These are phyloP conservation scores for Sclerotinia trifoliorum DNA, from an alignment of 2,329 filamentous ascomycete species.

Conservation along the genomic window DNA sequence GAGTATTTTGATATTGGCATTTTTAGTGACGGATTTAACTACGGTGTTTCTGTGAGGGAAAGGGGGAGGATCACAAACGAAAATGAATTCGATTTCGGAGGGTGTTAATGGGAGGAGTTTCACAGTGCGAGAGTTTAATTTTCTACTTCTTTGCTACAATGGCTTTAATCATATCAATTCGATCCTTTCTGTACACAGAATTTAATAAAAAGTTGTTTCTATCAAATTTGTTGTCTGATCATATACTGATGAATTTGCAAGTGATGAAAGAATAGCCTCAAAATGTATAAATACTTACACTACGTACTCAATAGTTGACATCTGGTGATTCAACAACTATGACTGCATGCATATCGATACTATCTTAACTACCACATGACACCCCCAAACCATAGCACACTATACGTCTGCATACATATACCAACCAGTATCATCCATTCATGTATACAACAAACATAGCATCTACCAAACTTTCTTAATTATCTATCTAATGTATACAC, in stretches of 20 bases:
- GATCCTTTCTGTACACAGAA: slow-evolving; percentile 1
- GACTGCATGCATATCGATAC: too few species aligned
- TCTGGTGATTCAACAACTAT: too few species aligned
- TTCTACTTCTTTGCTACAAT: neutral
- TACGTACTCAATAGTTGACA: too few species aligned
- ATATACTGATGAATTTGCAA: neutral
- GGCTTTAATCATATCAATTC: neutral
- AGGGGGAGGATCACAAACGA: neutral
- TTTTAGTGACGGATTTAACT: neutral
- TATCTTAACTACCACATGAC: too few species aligned
- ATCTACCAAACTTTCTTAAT: too few species aligned
- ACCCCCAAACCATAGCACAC: too few species aligned
- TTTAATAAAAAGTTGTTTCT: neutral
- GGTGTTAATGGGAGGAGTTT: neutral
- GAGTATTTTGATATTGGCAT: slow-evolving; percentile 1
- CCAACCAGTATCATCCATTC: too few species aligned
- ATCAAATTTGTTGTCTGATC: neutral
- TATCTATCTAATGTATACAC: too few species aligned
- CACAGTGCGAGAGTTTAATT: neutral
- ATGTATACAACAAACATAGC: too few species aligned
- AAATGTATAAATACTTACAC: neutral
- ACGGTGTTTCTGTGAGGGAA: neutral
- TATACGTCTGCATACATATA: too few species aligned
- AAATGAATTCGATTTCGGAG: neutral
- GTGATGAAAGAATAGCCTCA: neutral